These are phyloP conservation scores for Lactarius pseudohatsudake DNA, from an alignment of 768 basidiomycete species.

Conservation along the genomic window DNA sequence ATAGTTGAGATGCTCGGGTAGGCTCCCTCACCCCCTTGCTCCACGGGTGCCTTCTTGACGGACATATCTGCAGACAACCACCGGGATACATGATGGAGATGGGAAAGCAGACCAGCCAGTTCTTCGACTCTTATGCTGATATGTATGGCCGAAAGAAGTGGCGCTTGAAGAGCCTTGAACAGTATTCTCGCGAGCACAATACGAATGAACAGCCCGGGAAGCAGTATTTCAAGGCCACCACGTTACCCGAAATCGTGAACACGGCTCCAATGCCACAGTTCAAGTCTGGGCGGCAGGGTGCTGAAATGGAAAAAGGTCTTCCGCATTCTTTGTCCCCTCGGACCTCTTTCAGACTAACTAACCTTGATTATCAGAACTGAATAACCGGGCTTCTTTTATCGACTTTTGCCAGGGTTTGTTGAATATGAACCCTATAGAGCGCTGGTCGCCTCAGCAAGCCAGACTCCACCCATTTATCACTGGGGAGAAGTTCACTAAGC, in stretches of 20 bases:
- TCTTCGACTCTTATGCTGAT: conserved; percentile 83
- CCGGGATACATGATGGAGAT: conserved; percentile 92
- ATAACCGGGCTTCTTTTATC: conserved; percentile 91
- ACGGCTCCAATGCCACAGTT: conserved; percentile 89
- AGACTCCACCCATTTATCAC: conserved; percentile 96
- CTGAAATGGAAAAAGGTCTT: conserved; percentile 85
- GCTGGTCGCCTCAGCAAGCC: conserved; percentile 98
- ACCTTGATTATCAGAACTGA: conserved; percentile 62
- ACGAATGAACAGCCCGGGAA: conserved; percentile 97
- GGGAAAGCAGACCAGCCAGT: conserved; percentile 93
- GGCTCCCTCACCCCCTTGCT: conserved; percentile 35
- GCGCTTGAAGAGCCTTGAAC: conserved; percentile 86
- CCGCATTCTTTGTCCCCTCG: conserved; percentile 2
- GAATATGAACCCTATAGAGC: conserved; percentile 89
- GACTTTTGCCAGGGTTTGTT: conserved; percentile 96
- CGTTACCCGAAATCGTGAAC: conserved; percentile 93
- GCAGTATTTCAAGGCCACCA: conserved; percentile 96
- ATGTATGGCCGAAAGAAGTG: conserved; percentile 79
- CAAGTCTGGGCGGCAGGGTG: conserved; percentile 68
- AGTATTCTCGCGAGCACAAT: conserved; percentile 93
- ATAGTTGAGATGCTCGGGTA: conserved; percentile 99
- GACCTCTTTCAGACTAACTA: neutral
- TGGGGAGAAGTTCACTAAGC: conserved; percentile 90
- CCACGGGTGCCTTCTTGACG: conserved; percentile 14
- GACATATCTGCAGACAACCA: conserved; percentile 59